Percentiles rank a stretch among this genome's conserved stretches.
Evolutionary conservation across 2,329 filamentous ascomycete genomes (phyloP).

Genomic region (Colletotrichum destructivum): DNA sequence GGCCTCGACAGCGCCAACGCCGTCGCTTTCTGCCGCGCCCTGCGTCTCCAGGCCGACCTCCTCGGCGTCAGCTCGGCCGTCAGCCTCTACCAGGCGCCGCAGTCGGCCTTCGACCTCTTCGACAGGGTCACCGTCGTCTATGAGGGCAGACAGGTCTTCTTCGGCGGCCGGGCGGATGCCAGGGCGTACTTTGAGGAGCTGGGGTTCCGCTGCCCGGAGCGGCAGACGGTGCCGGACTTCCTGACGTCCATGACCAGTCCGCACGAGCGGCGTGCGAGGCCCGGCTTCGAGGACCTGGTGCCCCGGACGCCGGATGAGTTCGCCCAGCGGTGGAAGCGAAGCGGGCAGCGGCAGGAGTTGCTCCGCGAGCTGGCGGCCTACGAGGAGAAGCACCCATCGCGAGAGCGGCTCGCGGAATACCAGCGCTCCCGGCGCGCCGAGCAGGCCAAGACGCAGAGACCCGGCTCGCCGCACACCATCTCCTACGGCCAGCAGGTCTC

Average conservation of each 20-base stretch:
- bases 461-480: constrained; percentile 79
- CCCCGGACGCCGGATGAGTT: constrained; percentile 80
- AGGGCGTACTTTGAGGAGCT: constrained; percentile 73
- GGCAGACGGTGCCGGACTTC: constrained; percentile 79
- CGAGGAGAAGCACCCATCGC: constrained; percentile 40
- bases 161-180: constrained; percentile 70
- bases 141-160: constrained; percentile 78
- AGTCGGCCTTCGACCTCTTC: constrained; percentile 57
- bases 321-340: constrained; percentile 75
- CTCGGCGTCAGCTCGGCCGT: constrained; percentile 32
- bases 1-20: constrained; percentile 61
- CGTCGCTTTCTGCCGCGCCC: constrained; percentile 67
- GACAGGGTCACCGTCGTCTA: constrained; percentile 79
- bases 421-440: constrained; percentile 61
- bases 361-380: constrained; percentile 62
- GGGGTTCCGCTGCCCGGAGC: constrained; percentile 69
- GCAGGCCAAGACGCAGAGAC: constrained; percentile 70
- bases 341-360: constrained; percentile 72
- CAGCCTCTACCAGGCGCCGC: constrained; percentile 41
- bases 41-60: constrained; percentile 59
- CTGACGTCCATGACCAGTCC: constrained; percentile 78
- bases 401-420: neutral
- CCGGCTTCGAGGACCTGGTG: constrained; percentile 68
- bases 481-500: constrained; percentile 81
- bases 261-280: constrained; percentile 72